Evolutionary conservation across 148 eudicot species (phyloP).

Genomic region (Arbutus unedo): DNA sequence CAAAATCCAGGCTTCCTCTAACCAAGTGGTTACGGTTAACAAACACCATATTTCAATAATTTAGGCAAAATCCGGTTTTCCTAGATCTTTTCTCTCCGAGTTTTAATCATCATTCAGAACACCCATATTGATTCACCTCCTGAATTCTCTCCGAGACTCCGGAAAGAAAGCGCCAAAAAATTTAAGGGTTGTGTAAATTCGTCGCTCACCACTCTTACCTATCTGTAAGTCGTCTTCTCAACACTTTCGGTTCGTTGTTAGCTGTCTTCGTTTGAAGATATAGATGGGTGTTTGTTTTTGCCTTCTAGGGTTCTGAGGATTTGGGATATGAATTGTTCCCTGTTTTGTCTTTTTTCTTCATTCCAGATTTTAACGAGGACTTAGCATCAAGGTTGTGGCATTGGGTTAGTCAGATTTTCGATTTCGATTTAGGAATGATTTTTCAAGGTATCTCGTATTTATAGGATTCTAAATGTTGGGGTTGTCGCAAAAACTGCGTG

Average conservation of each 20-base stretch:
- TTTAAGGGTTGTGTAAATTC: constrained; percentile 1
- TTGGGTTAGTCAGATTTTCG: not conserved
- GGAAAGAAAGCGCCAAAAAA: constrained; percentile 12
- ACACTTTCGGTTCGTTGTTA: not conserved
- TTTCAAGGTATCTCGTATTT: not conserved
- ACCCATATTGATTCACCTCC: not conserved
- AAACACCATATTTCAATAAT: not conserved
- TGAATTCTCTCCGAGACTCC: not conserved
- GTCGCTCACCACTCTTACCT: not conserved
- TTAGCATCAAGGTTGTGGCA: not conserved
- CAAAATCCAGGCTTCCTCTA: not conserved
- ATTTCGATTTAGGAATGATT: not conserved
- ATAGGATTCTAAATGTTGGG: not conserved
- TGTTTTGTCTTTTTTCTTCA: not conserved
- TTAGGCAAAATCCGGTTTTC: not conserved
- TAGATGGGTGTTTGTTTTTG: not conserved
- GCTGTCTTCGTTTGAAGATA: not conserved
- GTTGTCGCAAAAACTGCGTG: not conserved
- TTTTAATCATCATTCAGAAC: constrained; percentile 5
- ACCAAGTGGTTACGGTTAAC: not conserved
- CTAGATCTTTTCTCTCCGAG: not conserved
- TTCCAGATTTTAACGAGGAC: not conserved
- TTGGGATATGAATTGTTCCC: not conserved
- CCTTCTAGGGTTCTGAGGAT: not conserved
- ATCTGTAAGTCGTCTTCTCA: not conserved